Conservation (phyloP, 768 basidiomycete species). For the Russula compacta region DNA sequence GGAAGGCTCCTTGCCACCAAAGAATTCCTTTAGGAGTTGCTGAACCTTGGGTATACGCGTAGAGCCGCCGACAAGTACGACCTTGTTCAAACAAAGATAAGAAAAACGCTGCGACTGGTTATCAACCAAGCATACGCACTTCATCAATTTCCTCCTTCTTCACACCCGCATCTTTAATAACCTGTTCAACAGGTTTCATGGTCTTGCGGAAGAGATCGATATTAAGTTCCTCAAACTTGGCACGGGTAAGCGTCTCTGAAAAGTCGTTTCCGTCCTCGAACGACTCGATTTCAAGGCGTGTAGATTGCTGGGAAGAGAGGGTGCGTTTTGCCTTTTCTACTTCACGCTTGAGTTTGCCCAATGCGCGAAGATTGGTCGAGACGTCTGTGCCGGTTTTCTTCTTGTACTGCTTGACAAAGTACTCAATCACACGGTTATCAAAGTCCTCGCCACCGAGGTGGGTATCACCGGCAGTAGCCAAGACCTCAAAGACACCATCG, state of each 20-base stretch:
- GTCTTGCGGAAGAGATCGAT: constrained; percentile 99
- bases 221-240: constrained; percentile 99
- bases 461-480: constrained; percentile 57
- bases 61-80: constrained; percentile 92
- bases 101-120: background rate
- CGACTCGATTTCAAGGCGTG: constrained; percentile 88
- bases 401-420: constrained; percentile 51
- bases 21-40: constrained; percentile 96
- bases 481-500: constrained; percentile 50
- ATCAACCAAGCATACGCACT: constrained; percentile 31
- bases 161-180: constrained; percentile 93
- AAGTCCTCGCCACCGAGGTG: constrained; percentile 60
- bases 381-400: constrained; percentile 42
- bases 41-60: constrained; percentile 99
- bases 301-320: constrained; percentile 76
- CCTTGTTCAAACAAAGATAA: constrained; percentile 28
- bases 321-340: constrained; percentile 58
- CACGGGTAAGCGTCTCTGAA: constrained; percentile 91
- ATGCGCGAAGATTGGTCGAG: constrained; percentile 37
- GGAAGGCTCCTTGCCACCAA: constrained; percentile 87
- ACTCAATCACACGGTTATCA: constrained; percentile 36
- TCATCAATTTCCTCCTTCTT: constrained; percentile 97
- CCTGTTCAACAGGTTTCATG: constrained; percentile 99
- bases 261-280: constrained; percentile 97
- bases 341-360: constrained; percentile 47